Conservation (phyloP, 1,139 yeast species). For the Magnusiomyces magnusii region DNA sequence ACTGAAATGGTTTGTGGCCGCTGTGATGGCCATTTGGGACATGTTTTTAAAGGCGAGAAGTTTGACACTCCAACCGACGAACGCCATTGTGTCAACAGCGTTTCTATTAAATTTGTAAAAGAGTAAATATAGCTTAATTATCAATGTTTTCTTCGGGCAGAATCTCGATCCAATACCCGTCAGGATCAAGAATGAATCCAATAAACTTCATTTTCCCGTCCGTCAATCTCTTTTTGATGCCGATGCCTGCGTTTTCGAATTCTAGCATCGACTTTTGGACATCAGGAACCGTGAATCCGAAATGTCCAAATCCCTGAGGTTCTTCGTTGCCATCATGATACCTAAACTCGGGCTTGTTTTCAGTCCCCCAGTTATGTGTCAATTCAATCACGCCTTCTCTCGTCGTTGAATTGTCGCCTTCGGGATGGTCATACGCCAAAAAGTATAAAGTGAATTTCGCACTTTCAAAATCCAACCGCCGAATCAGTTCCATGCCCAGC, state of each 20-base stretch:
- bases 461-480: constrained; percentile 46
- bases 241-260: constrained; percentile 44
- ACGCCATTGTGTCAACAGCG: constrained; percentile 91
- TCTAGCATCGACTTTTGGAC: constrained; percentile 49
- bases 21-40: constrained; percentile 97
- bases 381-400: constrained; percentile 73
- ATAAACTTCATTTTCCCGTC: constrained; percentile 56
- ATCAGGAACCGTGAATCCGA: constrained; percentile 65
- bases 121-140: constrained; percentile 4
- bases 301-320: constrained; percentile 80
- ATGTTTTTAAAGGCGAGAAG: constrained; percentile 93
- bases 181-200: constrained; percentile 86
- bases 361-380: constrained; percentile 96
- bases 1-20: constrained; percentile 80
- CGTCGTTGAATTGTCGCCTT: constrained; percentile 10
- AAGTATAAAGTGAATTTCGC: constrained; percentile 85
- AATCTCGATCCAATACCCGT: constrained; percentile 78
- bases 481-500: constrained; percentile 69
- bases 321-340: constrained; percentile 83
- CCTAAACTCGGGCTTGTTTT: constrained; percentile 59
- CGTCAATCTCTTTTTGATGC: constrained; percentile 44
- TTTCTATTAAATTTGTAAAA: constrained; percentile 23
- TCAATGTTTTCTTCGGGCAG: constrained; percentile 38
- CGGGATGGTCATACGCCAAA: constrained; percentile 47
- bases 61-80: constrained; percentile 82